These are phyloP conservation scores for Globisporangium uncinulatum DNA, from an alignment of 352 stramenopile species.

Conservation along the genomic window DNA sequence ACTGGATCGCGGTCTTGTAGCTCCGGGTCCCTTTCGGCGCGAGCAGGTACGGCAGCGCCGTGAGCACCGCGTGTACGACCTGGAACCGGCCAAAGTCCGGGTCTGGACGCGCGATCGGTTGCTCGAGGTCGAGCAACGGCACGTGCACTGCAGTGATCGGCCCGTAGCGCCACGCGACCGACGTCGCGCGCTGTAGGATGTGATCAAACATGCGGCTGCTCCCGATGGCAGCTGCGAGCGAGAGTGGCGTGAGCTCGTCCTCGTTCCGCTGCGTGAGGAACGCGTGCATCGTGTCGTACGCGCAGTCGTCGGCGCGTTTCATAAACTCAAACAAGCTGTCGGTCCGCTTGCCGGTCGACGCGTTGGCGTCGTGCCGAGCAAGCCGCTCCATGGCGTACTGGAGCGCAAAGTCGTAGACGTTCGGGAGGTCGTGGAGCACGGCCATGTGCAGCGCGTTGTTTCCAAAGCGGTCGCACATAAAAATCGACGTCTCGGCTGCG, in stretches of 20 bases:
- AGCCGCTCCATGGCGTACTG: slow-evolving; percentile 38
- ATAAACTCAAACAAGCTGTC: slow-evolving; percentile 29
- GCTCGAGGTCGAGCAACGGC: slow-evolving; percentile 48
- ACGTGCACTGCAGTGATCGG: slow-evolving; percentile 50
- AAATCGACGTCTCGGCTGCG: slow-evolving; percentile 27
- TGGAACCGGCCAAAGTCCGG: slow-evolving; percentile 19
- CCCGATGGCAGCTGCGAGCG: slow-evolving; percentile 44
- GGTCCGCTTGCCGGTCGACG: too few relatives aligned
- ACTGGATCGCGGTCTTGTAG: slow-evolving; percentile 49
- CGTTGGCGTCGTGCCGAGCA: slow-evolving; percentile 1
- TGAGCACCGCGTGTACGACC: slow-evolving; percentile 12
- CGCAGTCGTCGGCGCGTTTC: slow-evolving; percentile 18
- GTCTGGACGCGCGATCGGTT: slow-evolving; percentile 22
- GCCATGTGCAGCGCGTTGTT: slow-evolving; percentile 62
- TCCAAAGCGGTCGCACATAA: slow-evolving; percentile 43
- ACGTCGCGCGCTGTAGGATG: slow-evolving; percentile 39
- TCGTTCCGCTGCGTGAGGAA: slow-evolving; percentile 47
- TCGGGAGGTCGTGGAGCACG: slow-evolving; percentile 46
- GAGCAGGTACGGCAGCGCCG: slow-evolving; percentile 24
- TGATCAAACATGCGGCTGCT: slow-evolving; percentile 54
- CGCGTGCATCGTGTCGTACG: slow-evolving; percentile 25
- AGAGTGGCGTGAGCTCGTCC: slow-evolving; percentile 50
- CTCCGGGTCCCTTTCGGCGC: slow-evolving; percentile 26
- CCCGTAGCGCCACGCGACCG: slow-evolving; percentile 45
- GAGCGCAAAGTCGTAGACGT: slow-evolving; percentile 56